Evolutionary conservation across 2,329 filamentous ascomycete species (phyloP).

Genomic region (Samsoniella hepiali): DNA sequence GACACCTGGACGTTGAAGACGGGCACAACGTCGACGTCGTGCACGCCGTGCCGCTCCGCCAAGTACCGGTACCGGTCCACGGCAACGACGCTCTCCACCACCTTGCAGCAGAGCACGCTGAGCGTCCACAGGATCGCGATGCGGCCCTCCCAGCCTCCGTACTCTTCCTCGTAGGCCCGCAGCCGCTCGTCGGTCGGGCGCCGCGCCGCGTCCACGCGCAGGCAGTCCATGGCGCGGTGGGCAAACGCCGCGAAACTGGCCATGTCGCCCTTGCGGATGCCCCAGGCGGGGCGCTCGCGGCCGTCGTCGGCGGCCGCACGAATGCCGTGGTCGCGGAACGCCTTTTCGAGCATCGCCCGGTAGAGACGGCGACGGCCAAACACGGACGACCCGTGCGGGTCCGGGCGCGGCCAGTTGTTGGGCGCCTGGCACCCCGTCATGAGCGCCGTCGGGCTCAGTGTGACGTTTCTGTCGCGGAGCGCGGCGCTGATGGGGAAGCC

Average conservation of each 20-base stretch:
- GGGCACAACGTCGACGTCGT: constrained; percentile 26
- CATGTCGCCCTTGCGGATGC: constrained; percentile 30
- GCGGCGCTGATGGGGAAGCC: constrained; percentile 38
- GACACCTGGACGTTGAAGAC: constrained; percentile 30
- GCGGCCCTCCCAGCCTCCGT: constrained; percentile 24
- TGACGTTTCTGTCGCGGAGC: constrained; percentile 24
- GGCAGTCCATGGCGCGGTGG: constrained; percentile 26
- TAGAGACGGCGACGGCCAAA: constrained; percentile 29
- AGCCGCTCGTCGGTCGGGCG: constrained; percentile 25
- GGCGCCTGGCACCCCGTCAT: constrained; percentile 35
- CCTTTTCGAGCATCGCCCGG: constrained; percentile 28
- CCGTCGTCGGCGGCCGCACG: constrained; percentile 10
- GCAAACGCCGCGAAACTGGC: constrained; percentile 28
- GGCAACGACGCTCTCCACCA: constrained; percentile 32
- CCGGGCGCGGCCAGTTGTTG: constrained; percentile 30
- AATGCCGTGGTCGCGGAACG: constrained; percentile 27
- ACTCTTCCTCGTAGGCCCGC: constrained; percentile 25
- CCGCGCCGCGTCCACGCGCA: constrained; percentile 21
- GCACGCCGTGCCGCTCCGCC: constrained; percentile 23
- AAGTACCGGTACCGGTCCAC: constrained; percentile 33
- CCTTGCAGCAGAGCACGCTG: constrained; percentile 32
- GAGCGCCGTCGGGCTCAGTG: constrained; percentile 30
- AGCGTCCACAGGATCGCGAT: constrained; percentile 34
- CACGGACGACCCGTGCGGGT: constrained; percentile 17
- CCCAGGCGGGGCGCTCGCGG: constrained; percentile 28